Evolutionary conservation across 75 land plant species (phyloP).

Genomic region (Pseudotsuga menziesii): DNA sequence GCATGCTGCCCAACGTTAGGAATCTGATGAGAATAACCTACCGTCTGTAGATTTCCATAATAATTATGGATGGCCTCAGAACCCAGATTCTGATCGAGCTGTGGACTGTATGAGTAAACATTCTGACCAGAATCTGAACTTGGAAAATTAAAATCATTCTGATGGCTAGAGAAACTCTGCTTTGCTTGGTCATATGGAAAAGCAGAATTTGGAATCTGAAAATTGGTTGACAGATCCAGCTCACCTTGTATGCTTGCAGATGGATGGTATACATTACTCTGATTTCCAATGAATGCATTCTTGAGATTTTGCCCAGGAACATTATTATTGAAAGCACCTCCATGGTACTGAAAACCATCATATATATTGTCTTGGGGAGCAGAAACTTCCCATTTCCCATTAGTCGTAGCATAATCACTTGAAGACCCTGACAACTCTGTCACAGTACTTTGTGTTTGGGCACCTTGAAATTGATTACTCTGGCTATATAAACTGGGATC

Average conservation of each 20-base stretch:
- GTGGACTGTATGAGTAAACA: conserved; percentile 18
- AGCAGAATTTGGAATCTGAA: conserved; percentile 6
- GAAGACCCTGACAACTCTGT: conserved; percentile 1
- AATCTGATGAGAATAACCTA: conserved; percentile 23
- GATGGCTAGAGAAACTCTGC: conserved; percentile 13
- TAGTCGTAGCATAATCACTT: conserved; percentile 1
- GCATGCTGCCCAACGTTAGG: conserved; percentile 20
- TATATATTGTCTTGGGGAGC: conserved; percentile 2
- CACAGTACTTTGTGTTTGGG: background rate
- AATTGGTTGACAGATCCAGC: conserved; percentile 13
- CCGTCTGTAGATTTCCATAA: conserved; percentile 21
- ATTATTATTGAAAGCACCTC: background rate
- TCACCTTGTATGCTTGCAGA: background rate
- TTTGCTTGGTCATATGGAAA: conserved; percentile 3
- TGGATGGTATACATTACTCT: background rate
- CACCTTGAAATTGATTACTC: background rate
- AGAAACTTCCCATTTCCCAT: conserved; percentile 1
- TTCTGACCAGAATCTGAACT: conserved; percentile 25
- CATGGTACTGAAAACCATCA: background rate
- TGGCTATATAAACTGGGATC: background rate
- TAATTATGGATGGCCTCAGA: conserved; percentile 19
- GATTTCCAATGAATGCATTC: background rate
- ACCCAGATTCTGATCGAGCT: conserved; percentile 21
- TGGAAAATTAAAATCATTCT: background rate
- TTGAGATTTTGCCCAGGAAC: background rate